A percentile compares a stretch with the other conserved stretches of the same genome.
phyloP scores from a whole-genome alignment of 23 red algal genomes.

The Pyropia yezoensis region DNA sequence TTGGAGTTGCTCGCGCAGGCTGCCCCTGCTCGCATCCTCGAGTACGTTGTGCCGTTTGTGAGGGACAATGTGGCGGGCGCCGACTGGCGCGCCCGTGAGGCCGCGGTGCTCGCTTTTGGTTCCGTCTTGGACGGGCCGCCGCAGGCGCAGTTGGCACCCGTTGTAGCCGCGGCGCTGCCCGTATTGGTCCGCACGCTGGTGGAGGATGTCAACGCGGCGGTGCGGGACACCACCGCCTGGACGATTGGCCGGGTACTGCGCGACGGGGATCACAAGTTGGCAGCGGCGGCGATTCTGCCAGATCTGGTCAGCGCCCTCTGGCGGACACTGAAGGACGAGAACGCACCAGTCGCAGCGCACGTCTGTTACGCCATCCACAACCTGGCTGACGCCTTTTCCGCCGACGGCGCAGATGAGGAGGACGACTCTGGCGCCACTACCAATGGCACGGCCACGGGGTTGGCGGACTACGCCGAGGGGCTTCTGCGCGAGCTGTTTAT shows the following conservation, averaged over 20 bases:
- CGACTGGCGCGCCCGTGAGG: constrained; percentile 88
- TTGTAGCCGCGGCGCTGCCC: constrained; percentile 52
- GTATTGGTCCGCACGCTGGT: constrained; percentile 57
- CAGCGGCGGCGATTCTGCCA: constrained; percentile 9
- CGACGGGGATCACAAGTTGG: constrained; percentile 22
- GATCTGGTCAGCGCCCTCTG: constrained; percentile 45
- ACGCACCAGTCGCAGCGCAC: constrained; percentile 48
- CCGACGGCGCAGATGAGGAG: constrained; percentile 20
- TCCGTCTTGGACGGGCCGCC: constrained; percentile 68
- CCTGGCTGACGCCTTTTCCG: constrained; percentile 57
- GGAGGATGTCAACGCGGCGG: constrained; percentile 48
- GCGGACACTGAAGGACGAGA: constrained; percentile 30
- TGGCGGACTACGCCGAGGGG: constrained; percentile 30
- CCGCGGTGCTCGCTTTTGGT: constrained; percentile 80
- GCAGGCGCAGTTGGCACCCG: constrained; percentile 8
- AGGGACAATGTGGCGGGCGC: constrained; percentile 55
- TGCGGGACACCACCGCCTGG: constrained; percentile 95
- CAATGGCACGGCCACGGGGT: background rate
- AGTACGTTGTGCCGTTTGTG: constrained; percentile 79
- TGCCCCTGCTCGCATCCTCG: constrained; percentile 56
- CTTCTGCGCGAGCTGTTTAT: constrained; percentile 31
- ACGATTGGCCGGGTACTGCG: constrained; percentile 68
- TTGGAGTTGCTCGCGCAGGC: constrained; percentile 73
- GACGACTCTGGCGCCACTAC: constrained; percentile 10
- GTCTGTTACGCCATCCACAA: constrained; percentile 70